These are phyloP conservation scores for Coelastrella sp. DNA, from an alignment of 139 green algal species.

Conservation along the genomic window DNA sequence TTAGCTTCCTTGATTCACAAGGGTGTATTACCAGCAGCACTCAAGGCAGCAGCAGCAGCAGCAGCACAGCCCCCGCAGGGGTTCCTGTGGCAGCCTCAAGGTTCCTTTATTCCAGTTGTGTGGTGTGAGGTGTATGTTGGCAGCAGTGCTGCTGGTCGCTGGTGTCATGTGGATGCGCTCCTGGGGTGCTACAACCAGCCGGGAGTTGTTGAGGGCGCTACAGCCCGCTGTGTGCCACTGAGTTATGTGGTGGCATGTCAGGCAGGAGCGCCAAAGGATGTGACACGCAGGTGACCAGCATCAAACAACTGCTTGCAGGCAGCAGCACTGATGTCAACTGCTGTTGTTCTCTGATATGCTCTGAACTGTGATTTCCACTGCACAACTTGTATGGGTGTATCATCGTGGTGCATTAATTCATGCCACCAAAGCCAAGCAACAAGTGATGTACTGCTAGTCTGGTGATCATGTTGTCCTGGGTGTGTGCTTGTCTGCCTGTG, in stretches of 20 bases:
- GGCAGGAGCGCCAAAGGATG: constrained; percentile 71
- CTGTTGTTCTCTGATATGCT: constrained; percentile 1
- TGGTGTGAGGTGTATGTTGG: constrained; percentile 92
- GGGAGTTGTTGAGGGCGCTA: constrained; percentile 40
- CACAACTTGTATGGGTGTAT: background rate
- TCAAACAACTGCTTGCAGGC: background rate
- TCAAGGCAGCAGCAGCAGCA: background rate
- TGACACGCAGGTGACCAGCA: constrained; percentile 62
- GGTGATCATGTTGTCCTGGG: too few relatives aligned
- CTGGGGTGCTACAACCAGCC: constrained; percentile 74
- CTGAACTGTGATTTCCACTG: background rate
- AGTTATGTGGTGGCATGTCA: constrained; percentile 78
- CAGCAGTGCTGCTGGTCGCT: constrained; percentile 64
- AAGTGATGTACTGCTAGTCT: too few relatives aligned
- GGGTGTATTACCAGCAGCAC: background rate
- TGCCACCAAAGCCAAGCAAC: too few relatives aligned
- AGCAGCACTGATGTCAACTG: background rate
- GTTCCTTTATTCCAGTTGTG: constrained; percentile 39
- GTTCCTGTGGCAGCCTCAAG: constrained; percentile 26
- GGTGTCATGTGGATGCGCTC: constrained; percentile 84
- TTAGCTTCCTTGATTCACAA: background rate
- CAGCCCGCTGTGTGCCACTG: constrained; percentile 43
- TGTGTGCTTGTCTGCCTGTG: background rate
- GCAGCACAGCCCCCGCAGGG: background rate
- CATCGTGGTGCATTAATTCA: too few relatives aligned